phyloP scores from a whole-genome alignment of 2,329 filamentous ascomycete genomes.

The Chaetomium strumarium region DNA sequence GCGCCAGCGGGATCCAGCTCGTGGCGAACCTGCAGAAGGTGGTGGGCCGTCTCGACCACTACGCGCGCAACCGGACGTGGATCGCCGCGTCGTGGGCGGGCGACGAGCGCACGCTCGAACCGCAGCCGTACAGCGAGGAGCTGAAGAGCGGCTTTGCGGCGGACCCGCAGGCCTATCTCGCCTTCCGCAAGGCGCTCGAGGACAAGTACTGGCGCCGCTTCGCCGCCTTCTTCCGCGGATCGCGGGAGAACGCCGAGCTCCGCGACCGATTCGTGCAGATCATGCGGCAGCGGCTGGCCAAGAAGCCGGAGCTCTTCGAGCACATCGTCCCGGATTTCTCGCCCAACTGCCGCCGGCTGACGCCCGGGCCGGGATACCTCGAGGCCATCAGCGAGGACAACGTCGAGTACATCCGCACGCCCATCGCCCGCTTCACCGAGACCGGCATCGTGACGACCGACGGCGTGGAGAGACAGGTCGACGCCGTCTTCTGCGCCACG shows the following conservation, averaged over 20 bases:
- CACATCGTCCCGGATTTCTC: constrained; percentile 57
- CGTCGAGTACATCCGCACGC: constrained; percentile 53
- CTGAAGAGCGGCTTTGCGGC: constrained; percentile 48
- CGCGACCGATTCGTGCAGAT: constrained; percentile 43
- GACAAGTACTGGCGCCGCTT: constrained; percentile 58
- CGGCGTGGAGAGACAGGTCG: constrained; percentile 50
- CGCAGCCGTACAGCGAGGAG: constrained; percentile 49
- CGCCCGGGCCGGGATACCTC: constrained; percentile 61
- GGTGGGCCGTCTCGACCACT: constrained; percentile 53
- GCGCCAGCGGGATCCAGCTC: constrained; percentile 54
- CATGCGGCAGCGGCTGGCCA: constrained; percentile 48
- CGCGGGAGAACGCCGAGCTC: constrained; percentile 42
- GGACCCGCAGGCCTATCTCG: constrained; percentile 55
- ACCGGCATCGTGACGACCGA: constrained; percentile 56
- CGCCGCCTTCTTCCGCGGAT: constrained; percentile 47
- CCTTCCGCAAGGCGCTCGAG: constrained; percentile 52
- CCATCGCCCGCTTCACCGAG: constrained; percentile 52
- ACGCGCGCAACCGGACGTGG: constrained; percentile 61
- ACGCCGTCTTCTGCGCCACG: constrained; percentile 63
- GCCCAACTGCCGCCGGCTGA: constrained; percentile 58
- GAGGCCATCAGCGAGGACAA: constrained; percentile 58
- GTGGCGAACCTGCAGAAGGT: constrained; percentile 46
- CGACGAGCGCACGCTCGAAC: constrained; percentile 47
- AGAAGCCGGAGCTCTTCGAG: constrained; percentile 50
- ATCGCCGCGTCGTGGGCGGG: constrained; percentile 57